phyloP scores from a whole-genome alignment of 2,329 filamentous ascomycete genomes.

The Esteya vermicola region DNA sequence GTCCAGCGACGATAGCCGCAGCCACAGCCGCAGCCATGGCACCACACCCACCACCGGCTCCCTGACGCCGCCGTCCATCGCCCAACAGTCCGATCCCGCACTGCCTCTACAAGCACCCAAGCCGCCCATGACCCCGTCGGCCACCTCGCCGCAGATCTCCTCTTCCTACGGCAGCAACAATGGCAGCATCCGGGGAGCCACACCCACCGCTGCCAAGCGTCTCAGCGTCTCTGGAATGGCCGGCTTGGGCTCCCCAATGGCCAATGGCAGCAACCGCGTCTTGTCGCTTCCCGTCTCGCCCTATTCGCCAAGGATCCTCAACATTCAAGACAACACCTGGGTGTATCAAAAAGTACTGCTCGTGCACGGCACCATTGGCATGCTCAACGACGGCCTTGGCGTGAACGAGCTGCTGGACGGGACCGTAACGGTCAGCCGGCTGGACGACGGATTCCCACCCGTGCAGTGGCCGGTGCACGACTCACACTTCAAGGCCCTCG shows the following conservation, averaged over 20 bases:
- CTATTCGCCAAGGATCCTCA: constrained; percentile 68
- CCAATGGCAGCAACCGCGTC: constrained; percentile 36
- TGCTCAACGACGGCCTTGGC: constrained; percentile 50
- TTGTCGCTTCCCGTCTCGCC: constrained; percentile 52
- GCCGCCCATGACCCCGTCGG: constrained; percentile 19
- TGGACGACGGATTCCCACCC: constrained; percentile 74
- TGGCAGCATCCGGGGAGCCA: constrained; percentile 13
- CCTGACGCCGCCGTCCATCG: constrained; percentile 60
- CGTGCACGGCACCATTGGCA: constrained; percentile 69
- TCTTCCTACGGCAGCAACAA: background rate
- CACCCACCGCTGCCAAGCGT: constrained; percentile 32
- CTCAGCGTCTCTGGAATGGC: constrained; percentile 52
- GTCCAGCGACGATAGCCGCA: constrained; percentile 46
- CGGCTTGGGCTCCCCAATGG: constrained; percentile 40
- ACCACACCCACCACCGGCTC: constrained; percentile 54
- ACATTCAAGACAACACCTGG: constrained; percentile 71
- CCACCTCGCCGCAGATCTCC: constrained; percentile 15
- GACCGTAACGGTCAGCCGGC: constrained; percentile 61
- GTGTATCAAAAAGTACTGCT: constrained; percentile 85
- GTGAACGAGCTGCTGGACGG: constrained; percentile 60
- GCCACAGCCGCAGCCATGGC: constrained; percentile 41
- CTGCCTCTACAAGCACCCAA: constrained; percentile 48
- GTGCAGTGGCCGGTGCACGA: constrained; percentile 77
- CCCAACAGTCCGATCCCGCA: constrained; percentile 50
- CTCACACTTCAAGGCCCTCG: constrained; percentile 80